Evolutionary conservation across 352 stramenopile species (phyloP).

Genomic region (Pythium coloratum): DNA sequence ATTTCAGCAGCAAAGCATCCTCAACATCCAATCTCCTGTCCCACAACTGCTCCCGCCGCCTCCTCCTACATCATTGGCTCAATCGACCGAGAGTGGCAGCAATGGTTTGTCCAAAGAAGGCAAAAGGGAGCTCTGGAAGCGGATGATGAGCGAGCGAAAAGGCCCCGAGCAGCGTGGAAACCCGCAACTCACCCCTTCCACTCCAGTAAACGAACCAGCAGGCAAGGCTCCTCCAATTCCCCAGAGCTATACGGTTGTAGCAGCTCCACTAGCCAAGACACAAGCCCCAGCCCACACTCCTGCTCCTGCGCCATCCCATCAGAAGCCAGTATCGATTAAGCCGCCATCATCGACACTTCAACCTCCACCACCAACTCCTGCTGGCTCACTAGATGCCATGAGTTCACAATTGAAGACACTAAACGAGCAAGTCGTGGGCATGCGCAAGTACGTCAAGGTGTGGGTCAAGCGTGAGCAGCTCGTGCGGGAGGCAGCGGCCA

Average conservation of each 20-base stretch:
- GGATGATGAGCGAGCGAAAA: constrained; percentile 50
- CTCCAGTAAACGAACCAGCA: not conserved
- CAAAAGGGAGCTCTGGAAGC: constrained; percentile 73
- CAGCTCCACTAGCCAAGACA: not conserved
- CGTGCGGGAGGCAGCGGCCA: constrained; percentile 41
- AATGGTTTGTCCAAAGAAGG: constrained; percentile 40
- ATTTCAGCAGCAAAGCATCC: not conserved
- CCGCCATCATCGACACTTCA: not conserved
- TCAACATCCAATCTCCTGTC: not conserved
- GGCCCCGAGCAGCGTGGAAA: constrained; percentile 30
- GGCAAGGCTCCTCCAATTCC: not conserved
- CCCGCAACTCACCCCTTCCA: not conserved
- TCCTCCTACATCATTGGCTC: not conserved
- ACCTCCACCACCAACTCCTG: not conserved
- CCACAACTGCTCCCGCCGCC: not conserved
- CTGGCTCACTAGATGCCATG: constrained; percentile 4
- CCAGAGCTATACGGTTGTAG: not conserved
- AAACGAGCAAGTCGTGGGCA: constrained; percentile 46
- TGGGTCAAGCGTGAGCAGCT: constrained; percentile 75
- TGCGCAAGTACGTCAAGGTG: constrained; percentile 80
- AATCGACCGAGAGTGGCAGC: not conserved
- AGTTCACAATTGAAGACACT: constrained; percentile 30
- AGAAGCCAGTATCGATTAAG: not conserved
- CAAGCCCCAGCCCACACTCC: not conserved
- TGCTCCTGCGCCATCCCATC: not conserved